Evolutionary conservation across 2,329 filamentous ascomycete species (phyloP).

Genomic region (Colletotrichum tropicicola): DNA sequence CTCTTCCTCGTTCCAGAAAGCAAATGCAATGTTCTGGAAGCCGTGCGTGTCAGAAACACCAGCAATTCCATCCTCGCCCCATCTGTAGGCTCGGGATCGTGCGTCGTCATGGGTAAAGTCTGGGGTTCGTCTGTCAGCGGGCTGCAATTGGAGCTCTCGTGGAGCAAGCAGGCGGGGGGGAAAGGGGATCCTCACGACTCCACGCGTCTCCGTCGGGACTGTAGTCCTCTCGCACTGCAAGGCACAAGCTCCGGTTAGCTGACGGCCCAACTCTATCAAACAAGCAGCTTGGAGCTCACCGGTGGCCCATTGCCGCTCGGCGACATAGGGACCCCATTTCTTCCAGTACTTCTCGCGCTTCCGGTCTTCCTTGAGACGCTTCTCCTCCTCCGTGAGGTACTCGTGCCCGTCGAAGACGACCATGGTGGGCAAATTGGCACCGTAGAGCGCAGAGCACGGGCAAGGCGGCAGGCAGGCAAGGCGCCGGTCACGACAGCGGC

Average conservation of each 20-base stretch:
- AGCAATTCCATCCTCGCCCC: conserved; percentile 97
- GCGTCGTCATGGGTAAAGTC: conserved; percentile 96
- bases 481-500: conserved; percentile 9
- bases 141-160: conserved; percentile 26
- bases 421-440: conserved; percentile 61
- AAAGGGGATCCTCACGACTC: conserved; percentile 76
- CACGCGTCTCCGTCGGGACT: conserved; percentile 90
- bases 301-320: conserved; percentile 95
- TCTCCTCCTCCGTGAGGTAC: conserved; percentile 90
- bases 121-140: conserved; percentile 46
- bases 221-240: conserved; percentile 88
- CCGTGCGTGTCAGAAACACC: conserved; percentile 93
- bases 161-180: conserved; percentile 18
- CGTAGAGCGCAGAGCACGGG: background rate
- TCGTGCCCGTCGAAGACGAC: conserved; percentile 90
- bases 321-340: conserved; percentile 94
- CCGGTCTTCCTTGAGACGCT: conserved; percentile 85
- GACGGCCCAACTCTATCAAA: background rate
- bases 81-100: conserved; percentile 86
- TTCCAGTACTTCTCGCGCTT: conserved; percentile 94
- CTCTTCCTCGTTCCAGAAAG: conserved; percentile 99
- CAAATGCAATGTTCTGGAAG: conserved; percentile 90
- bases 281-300: conserved; percentile 60
- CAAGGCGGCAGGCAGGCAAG: conserved; percentile 1
- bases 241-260: conserved; percentile 12